Conservation (phyloP, 345 rosid species). For the Adansonia digitata region DNA sequence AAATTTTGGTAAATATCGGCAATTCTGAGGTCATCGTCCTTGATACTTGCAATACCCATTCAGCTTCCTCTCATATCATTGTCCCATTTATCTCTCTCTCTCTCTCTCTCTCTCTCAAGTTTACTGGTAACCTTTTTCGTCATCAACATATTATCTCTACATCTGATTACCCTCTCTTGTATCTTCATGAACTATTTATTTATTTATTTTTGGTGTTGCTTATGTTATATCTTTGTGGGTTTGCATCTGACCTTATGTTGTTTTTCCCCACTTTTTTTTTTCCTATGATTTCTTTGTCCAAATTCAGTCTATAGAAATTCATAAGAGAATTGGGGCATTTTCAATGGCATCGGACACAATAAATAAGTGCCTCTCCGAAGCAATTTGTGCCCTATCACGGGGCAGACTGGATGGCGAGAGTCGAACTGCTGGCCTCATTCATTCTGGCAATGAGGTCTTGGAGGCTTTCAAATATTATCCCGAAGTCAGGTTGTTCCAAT, state of each 20-base stretch:
- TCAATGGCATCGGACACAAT: conserved; percentile 83
- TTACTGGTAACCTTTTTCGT: background rate
- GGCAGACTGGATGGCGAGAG: conserved; percentile 94
- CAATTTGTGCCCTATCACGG: conserved; percentile 75
- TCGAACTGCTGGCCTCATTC: conserved; percentile 75
- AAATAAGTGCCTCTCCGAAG: conserved; percentile 88
- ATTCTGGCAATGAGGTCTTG: conserved; percentile 82
- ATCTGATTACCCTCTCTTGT: background rate
- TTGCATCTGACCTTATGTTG: background rate
- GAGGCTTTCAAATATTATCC: conserved; percentile 81
- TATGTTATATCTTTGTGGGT: background rate
- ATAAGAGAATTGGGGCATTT: conserved; percentile 89
- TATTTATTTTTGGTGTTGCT: background rate
- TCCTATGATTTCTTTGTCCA: conserved; percentile 1
- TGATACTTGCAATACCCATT: background rate
- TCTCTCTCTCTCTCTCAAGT: background rate
- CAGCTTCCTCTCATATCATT: background rate
- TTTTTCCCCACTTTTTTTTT: background rate
- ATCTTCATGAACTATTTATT: background rate
- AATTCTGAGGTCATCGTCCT: background rate
- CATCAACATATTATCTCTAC: background rate
- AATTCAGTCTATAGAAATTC: conserved; percentile 79
- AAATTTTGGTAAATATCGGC: background rate
- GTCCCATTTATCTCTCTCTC: too few species aligned
- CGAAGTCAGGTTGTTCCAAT: conserved; percentile 59